Base-by-base conservation (phyloP, 1,139 yeast genomes). In the Yamadazyma atlantica region DNA sequence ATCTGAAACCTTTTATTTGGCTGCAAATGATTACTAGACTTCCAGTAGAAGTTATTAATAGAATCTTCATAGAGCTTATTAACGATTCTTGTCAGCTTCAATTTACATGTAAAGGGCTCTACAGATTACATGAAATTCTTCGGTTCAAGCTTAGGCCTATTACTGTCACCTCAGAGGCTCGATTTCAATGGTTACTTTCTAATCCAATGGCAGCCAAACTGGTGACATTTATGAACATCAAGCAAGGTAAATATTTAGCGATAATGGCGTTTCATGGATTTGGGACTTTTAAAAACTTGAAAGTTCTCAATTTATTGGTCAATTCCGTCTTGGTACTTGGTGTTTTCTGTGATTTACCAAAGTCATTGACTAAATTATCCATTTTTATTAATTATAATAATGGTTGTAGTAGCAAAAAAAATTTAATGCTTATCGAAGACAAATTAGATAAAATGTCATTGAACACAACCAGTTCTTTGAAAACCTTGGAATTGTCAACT, bases 11-110 rank as follows among this genome's bases (percentile, higher is more conserved):
- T n/a, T n/a, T n/a, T n/a, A 7, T 33, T 28, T 36, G 35, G 39
- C 26, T 36, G 39, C 39, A 35, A 35, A 36, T 36, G 39, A 15
- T 36, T 12, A 12, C 25, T 2, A 27, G 22, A 4, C 23, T 36
- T 13, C 39, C 39, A 2, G 26, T 17, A 4, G 39, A 36, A 13
- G 23, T 36, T 3, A 7, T 36, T 10, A 22, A 23, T 2, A 22
- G 15, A 24, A 24, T 36, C 5, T 33, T 36, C 14, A 8, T 29
- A 10, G 32, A 29, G n/a, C 10, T 29, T 12, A 13, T 29, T 9
- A 29, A 19, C 7, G 32, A 29, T 5, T 16, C 23, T 10, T n/a
- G 23, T 12, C 4, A 4, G 11, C 18, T 29, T 7, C 32, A 29
- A 7, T 29, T n/a, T 12, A 29, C 32, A 4, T 29, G 32, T 19